Evolutionary conservation across 768 basidiomycete species (phyloP).

Genomic region (Pisolithus sp.): DNA sequence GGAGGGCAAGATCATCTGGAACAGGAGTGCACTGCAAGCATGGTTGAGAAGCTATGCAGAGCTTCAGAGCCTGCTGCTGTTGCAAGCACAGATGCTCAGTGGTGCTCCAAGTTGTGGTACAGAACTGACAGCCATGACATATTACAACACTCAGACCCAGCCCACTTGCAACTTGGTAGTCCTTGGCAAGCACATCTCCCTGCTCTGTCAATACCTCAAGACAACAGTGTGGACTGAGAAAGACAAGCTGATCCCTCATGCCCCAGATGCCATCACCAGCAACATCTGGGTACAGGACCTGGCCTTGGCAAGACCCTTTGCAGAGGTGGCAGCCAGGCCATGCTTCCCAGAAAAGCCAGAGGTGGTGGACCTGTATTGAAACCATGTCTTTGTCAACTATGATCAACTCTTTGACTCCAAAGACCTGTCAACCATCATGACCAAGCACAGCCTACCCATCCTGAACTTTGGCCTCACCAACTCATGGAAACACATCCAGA

Average conservation of each 20-base stretch:
- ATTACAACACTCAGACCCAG: not conserved
- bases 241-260: constrained; percentile 25
- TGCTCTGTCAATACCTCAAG: not conserved
- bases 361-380: too few relatives aligned
- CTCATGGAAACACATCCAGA: too few relatives aligned
- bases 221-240: not conserved
- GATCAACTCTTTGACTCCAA: too few relatives aligned
- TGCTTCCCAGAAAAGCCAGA: too few relatives aligned
- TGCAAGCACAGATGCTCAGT: not conserved
- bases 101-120: not conserved
- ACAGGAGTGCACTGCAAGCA: not conserved
- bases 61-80: not conserved
- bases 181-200: not conserved
- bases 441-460: too few relatives aligned
- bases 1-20: not conserved
- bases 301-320: constrained; percentile 15
- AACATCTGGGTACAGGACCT: constrained; percentile 24
- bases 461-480: too few relatives aligned
- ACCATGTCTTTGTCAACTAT: too few relatives aligned
- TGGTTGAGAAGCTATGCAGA: not conserved
- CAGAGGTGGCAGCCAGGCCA: not conserved
- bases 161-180: not conserved
- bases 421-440: too few relatives aligned
- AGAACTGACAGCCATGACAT: not conserved
- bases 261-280: constrained; percentile 14